phyloP scores from a whole-genome alignment of 1,284 basidiomycete genomes.

The Tilletia setariae region DNA sequence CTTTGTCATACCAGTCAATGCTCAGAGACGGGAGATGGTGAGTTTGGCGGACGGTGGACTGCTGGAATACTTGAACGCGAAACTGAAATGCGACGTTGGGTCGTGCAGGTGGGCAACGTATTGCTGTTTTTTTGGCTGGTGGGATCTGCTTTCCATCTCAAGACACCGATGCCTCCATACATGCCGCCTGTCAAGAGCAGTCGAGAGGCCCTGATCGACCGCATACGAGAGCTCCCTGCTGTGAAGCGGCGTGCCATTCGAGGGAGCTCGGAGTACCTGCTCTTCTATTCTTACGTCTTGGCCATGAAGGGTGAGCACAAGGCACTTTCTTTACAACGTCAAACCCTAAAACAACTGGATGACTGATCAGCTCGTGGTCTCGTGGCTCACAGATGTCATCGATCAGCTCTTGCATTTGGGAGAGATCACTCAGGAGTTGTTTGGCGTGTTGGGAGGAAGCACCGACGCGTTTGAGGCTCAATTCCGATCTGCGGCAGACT shows the following conservation, averaged over 20 bases:
- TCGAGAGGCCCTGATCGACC: constrained; percentile 66
- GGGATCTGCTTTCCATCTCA: constrained; percentile 78
- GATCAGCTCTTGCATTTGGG: constrained; percentile 37
- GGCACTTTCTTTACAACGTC: constrained; percentile 11
- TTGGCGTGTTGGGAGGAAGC: constrained; percentile 44
- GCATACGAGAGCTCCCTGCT: constrained; percentile 65
- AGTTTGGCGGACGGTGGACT: neutral
- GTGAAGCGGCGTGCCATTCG: constrained; percentile 65
- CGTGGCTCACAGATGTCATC: constrained; percentile 32
- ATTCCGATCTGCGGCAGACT: constrained; percentile 27
- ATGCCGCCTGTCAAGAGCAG: constrained; percentile 85
- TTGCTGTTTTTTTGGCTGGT: constrained; percentile 86
- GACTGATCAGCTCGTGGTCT: neutral
- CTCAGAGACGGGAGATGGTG: constrained; percentile 76
- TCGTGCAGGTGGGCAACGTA: constrained; percentile 72
- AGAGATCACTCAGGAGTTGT: constrained; percentile 35
- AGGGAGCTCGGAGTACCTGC: constrained; percentile 68
- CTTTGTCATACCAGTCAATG: constrained; percentile 76
- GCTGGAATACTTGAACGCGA: neutral
- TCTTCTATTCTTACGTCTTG: constrained; percentile 89
- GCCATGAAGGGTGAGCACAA: constrained; percentile 65
- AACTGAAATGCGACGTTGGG: neutral
- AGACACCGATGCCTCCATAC: constrained; percentile 88
- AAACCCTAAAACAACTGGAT: constrained; percentile 5
- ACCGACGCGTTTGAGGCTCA: constrained; percentile 39